Evolutionary conservation across 352 stramenopile genomes (phyloP), one percentile per base, ranked within the genome.

Genomic region (Pythium aristosporum): DNA sequence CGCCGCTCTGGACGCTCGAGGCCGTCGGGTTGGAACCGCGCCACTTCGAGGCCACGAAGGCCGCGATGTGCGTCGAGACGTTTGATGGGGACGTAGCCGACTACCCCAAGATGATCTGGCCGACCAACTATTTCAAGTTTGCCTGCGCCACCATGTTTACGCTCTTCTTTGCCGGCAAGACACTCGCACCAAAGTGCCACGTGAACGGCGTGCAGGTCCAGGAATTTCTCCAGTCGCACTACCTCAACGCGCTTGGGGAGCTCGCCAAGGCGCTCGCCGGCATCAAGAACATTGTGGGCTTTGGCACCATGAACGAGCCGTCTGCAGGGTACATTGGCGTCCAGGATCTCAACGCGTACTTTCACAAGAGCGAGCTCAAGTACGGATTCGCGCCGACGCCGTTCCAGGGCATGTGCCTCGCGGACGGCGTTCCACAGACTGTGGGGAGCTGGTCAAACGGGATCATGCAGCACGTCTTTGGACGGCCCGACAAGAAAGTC

Each of bases 231-330:
- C 91, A 98, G 73, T 84, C 65, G 13, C 87, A 96, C 66, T 97
- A 96, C 62, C 61, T 93, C 10, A 66, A 91, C 56, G 83, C 88
- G 16, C 86, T 97, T 60, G 59, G 65, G 0, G 65, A 89, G 55
- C 59, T 97, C 7, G 84, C 89, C 1, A 71, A 79, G 34, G 67
- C 71, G 16, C 56, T 97, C 0, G 68, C 67, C 8, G 87, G 85
- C 10, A 73, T 95, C 32, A 65, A 71, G 20, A 97, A 98, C 62
- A 77, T 98, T 42, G 70, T 96, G 23, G 91, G 90, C 30, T 94
- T 98, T 78, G 91, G 91, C 8, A 78, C 89, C n/a, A 95, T 98
- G 83, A 98, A 98, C 65, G 91, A 98, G 60, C 88, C 87, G 28
- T 91, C 81, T 15, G 72, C 71, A 16, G 88, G 88, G 0, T 96